Evolutionary conservation across 228 moss, liverwort and hornwort genomes (phyloP).

Genomic region (Sphagnum magellanicum): DNA sequence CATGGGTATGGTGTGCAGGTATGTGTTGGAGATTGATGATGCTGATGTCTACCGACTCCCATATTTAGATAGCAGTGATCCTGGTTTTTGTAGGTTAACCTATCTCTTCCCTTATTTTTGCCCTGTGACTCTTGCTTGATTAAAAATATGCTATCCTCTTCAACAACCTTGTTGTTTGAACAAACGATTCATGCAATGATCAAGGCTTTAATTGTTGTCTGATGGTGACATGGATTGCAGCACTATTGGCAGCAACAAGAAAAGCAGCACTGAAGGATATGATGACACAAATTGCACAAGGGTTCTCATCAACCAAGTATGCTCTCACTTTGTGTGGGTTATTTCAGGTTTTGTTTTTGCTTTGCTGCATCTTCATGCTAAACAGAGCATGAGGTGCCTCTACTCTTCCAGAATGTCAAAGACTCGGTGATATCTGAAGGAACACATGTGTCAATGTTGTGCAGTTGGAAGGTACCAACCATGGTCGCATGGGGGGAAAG

Average conservation of each 20-base stretch:
- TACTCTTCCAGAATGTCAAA: too few species aligned
- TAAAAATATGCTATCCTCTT: too few species aligned
- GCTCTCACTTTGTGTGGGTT: neutral
- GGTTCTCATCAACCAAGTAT: constrained; percentile 69
- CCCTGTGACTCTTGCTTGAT: too few species aligned
- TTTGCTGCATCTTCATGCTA: neutral
- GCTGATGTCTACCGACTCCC: constrained; percentile 98
- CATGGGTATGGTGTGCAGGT: constrained; percentile 23
- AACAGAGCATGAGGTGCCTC: too few species aligned
- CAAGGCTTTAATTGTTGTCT: neutral
- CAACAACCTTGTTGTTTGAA: too few species aligned
- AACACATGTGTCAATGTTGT: neutral
- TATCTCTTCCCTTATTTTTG: neutral
- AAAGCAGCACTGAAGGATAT: constrained; percentile 90
- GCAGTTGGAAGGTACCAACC: constrained; percentile 79
- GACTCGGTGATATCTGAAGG: neutral
- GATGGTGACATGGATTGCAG: constrained; percentile 15
- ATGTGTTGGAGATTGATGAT: constrained; percentile 85
- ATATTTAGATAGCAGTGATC: constrained; percentile 91
- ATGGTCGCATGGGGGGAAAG: constrained; percentile 91
- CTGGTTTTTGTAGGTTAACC: constrained; percentile 73
- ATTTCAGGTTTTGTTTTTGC: neutral
- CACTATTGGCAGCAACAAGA: constrained; percentile 74
- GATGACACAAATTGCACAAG: constrained; percentile 58
- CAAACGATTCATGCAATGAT: too few species aligned